These are phyloP conservation scores for Vigna angularis DNA, from an alignment of 306 rosid species.

Conservation along the genomic window DNA sequence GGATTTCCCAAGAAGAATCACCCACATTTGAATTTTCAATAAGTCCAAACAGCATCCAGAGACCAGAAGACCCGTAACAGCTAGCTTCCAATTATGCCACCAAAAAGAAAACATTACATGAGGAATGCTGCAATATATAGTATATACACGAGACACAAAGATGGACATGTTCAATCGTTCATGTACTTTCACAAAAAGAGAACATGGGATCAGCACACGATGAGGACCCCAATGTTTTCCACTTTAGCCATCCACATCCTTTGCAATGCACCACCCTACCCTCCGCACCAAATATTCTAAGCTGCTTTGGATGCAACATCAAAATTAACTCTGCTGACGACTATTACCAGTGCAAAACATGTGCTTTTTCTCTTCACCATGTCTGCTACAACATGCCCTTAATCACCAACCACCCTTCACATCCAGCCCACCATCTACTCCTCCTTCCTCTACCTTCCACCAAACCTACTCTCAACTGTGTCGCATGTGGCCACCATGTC, in stretches of 20 bases:
- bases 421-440: conserved; percentile 53
- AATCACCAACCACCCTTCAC: conserved; percentile 57
- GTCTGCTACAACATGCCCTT: conserved; percentile 60
- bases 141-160: not conserved
- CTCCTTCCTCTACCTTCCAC: conserved; percentile 49
- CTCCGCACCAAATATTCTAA: conserved; percentile 19
- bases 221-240: conserved; percentile 46
- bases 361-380: conserved; percentile 56
- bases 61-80: conserved; percentile 30
- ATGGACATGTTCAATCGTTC: not conserved
- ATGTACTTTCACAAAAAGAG: conserved; percentile 10
- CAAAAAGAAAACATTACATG: not conserved
- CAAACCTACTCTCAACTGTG: conserved; percentile 38
- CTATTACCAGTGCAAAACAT: conserved; percentile 55
- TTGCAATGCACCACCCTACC: conserved; percentile 43
- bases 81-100: conserved; percentile 34
- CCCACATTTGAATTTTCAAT: not conserved
- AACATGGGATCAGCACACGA: conserved; percentile 42
- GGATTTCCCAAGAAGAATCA: conserved; percentile 37
- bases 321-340: conserved; percentile 36
- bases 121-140: not conserved
- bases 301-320: conserved; percentile 62
- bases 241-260: conserved; percentile 73
- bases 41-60: conserved; percentile 31
- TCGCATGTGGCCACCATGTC: conserved; percentile 52